Base-by-base conservation (phyloP, 768 basidiomycete genomes). In the Hypholoma sublateritium region DNA sequence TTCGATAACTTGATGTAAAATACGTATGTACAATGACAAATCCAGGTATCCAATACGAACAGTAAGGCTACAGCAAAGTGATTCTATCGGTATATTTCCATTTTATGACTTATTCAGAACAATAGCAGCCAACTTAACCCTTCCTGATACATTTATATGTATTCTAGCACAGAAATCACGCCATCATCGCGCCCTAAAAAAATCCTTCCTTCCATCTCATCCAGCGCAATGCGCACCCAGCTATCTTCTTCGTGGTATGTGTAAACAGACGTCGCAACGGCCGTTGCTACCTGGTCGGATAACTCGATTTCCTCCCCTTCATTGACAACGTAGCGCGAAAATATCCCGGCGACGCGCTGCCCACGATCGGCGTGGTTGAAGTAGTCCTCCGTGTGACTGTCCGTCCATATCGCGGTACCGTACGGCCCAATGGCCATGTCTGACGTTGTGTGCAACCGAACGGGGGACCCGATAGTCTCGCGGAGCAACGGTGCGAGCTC, bases 351-450 rank as follows among this genome's bases (percentile, higher is more conserved):
- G 19, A 89, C 65, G 46, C 87, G 76, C 66, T 90, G 88, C 0
- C 86, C 85, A 7, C 67, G 72, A 49, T 82, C 77, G 36, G 71
- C 72, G 25, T 73, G 74, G 1, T 70, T 70, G 56, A 73, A 71
- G 64, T 78, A 76, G 35, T 77, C 78, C 56, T 84, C 82, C 0
- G 82, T 80, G 48, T 87, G 82, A 47, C 74, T 83, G 61, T 90
- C 88, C 34, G 87, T 70, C 83, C 86, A 90, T 14, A 90, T 60
- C 4, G 80, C 82, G 5, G 84, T 87, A 3, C 87, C 88, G 61
- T 81, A 78, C 4, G 68, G 70, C 0, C 87, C 87, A 17, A 89
- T 61, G 0, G 73, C 72, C 70, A 85, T 77, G 47, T 84, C 76
- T 25, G 81, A 80, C 21, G 73, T 77, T 1, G 81, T 73, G 59